Conservation (phyloP, 2,329 filamentous ascomycete species). For the Aaosphaeria arxii region DNA sequence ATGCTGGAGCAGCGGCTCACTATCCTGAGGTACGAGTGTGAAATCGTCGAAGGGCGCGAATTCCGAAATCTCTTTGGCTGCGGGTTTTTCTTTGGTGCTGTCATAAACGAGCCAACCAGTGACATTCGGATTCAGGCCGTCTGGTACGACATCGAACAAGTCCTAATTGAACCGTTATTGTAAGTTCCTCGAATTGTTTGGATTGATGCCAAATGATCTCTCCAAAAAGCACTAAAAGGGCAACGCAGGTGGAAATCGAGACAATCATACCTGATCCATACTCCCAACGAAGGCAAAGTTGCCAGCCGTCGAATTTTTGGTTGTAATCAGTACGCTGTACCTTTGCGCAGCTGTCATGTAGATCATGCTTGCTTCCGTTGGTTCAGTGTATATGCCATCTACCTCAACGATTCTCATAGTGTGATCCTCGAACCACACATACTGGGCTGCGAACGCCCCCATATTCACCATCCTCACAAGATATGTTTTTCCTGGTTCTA, state of each 20-base stretch:
- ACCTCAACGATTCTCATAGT: slow-evolving; percentile 64
- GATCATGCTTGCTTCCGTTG: slow-evolving; percentile 57
- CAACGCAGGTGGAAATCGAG: background rate
- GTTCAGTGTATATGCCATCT: slow-evolving; percentile 65
- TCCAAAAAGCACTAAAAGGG: background rate
- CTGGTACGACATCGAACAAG: slow-evolving; percentile 65
- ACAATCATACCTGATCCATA: slow-evolving; percentile 43
- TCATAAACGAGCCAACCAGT: slow-evolving; percentile 58
- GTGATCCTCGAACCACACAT: slow-evolving; percentile 69
- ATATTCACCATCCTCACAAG: slow-evolving; percentile 67
- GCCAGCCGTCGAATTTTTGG: slow-evolving; percentile 53
- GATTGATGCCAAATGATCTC: no score
- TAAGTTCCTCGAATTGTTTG: background rate
- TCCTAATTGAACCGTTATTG: slow-evolving; percentile 26
- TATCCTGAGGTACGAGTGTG: slow-evolving; percentile 66
- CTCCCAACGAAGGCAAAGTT: slow-evolving; percentile 60
- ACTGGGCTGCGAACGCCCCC: slow-evolving; percentile 69
- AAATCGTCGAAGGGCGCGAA: slow-evolving; percentile 73
- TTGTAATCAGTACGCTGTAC: slow-evolving; percentile 64
- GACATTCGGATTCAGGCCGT: slow-evolving; percentile 63
- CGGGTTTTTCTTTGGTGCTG: slow-evolving; percentile 42
- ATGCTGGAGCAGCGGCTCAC: slow-evolving; percentile 56
- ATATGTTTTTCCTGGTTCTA: slow-evolving; percentile 57
- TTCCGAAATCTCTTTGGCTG: slow-evolving; percentile 56
- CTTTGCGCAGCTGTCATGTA: slow-evolving; percentile 69